Conservation (phyloP, 345 rosid genomes). For the Lumnitzera racemosa region DNA sequence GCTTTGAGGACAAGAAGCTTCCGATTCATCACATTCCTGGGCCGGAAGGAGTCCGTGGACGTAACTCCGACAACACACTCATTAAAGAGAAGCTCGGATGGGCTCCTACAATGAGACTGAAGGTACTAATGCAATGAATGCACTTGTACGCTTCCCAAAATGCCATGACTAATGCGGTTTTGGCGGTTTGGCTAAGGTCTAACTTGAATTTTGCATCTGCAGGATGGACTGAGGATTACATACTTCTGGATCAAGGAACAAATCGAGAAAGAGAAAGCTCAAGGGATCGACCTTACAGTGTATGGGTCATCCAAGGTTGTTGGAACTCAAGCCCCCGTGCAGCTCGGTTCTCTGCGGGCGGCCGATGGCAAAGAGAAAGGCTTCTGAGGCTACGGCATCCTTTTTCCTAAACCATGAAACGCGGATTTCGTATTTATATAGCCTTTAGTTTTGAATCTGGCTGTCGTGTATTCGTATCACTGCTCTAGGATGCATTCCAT, state of each 20-base stretch:
- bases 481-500: no score
- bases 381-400: neutral
- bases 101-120: slow-evolving; percentile 95
- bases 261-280: slow-evolving; percentile 82
- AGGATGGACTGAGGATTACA: slow-evolving; percentile 91
- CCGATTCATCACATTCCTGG: slow-evolving; percentile 96
- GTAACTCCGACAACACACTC: slow-evolving; percentile 91
- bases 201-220: neutral
- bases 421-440: neutral
- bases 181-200: neutral
- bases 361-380: slow-evolving; percentile 86
- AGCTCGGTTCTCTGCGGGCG: slow-evolving; percentile 86
- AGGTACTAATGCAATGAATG: slow-evolving; percentile 33
- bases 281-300: slow-evolving; percentile 63
- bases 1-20: slow-evolving; percentile 82
- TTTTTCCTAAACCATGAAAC: neutral
- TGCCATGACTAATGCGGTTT: neutral
- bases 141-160: no score
- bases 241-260: slow-evolving; percentile 97
- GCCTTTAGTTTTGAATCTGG: neutral
- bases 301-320: slow-evolving; percentile 94
- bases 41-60: slow-evolving; percentile 98
- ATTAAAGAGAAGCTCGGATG: slow-evolving; percentile 98
- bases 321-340: slow-evolving; percentile 98
- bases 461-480: no score